Percentiles rank a stretch among this genome's conserved stretches.
phyloP scores from a whole-genome alignment of 306 rosid genomes.

The Quercus cerris region DNA sequence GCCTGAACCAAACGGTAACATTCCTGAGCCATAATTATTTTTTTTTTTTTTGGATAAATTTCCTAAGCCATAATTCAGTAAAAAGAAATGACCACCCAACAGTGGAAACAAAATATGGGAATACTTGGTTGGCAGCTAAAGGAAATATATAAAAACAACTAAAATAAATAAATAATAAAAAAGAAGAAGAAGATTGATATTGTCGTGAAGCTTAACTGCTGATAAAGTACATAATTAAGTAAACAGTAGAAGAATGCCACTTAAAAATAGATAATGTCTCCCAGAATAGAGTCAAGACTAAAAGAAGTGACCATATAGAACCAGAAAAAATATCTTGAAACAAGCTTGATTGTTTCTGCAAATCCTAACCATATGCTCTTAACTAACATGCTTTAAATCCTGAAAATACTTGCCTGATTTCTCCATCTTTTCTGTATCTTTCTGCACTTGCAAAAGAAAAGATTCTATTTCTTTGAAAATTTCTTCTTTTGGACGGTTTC shows the following conservation, averaged over 20 bases:
- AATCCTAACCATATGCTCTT: not conserved
- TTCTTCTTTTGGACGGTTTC: conserved; percentile 63
- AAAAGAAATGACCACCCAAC: not conserved
- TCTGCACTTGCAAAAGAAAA: conserved; percentile 51
- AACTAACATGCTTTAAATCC: not conserved
- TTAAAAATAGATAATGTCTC: not conserved
- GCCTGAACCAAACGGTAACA: not conserved
- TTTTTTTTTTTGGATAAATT: no score
- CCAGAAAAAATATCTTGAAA: not conserved
- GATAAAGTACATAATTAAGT: not conserved
- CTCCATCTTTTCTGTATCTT: conserved; percentile 34
- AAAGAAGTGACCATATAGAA: not conserved
- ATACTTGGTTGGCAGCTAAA: not conserved
- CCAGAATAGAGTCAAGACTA: not conserved
- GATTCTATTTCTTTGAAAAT: conserved; percentile 72
- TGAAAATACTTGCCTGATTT: conserved; percentile 46
- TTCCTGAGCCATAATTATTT: not conserved
- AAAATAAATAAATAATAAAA: not conserved
- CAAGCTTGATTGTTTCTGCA: not conserved
- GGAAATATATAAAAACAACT: not conserved
- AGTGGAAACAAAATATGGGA: no score
- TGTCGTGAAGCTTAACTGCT: not conserved
- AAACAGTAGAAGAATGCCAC: not conserved
- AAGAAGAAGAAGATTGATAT: not conserved
- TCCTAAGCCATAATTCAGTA: not conserved